These are phyloP conservation scores for Candida tropicalis DNA, from an alignment of 1,139 yeast species.

Conservation along the genomic window DNA sequence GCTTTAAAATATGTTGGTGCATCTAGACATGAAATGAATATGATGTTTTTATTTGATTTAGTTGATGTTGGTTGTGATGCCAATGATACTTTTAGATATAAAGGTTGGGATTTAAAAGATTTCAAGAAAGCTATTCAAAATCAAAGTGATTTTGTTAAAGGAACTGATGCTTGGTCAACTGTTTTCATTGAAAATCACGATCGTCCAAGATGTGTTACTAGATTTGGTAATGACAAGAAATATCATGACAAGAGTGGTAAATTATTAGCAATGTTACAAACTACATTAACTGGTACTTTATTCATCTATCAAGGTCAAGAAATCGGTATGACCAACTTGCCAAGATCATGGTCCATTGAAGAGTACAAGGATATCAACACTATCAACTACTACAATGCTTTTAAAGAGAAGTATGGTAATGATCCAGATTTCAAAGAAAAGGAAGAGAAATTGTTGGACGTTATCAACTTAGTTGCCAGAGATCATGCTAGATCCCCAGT, in stretches of 20 bases:
- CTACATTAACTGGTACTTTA: constrained; percentile 56
- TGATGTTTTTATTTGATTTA: constrained; percentile 53
- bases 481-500: constrained; percentile 63
- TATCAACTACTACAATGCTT: constrained; percentile 42
- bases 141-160: constrained; percentile 42
- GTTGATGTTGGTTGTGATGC: constrained; percentile 45
- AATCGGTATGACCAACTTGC: constrained; percentile 56
- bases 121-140: constrained; percentile 44
- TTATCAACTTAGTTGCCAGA: constrained; percentile 43
- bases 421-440: constrained; percentile 30
- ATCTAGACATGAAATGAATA: constrained; percentile 50
- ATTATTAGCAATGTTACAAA: constrained; percentile 48
- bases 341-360: constrained; percentile 46
- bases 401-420: constrained; percentile 32
- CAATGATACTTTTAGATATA: constrained; percentile 35
- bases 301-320: constrained; percentile 66
- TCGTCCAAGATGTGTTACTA: constrained; percentile 54
- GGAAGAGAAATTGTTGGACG: constrained; percentile 32
- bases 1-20: constrained; percentile 53
- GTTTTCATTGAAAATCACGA: constrained; percentile 61
- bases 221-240: constrained; percentile 50
- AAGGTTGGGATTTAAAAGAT: constrained; percentile 40
- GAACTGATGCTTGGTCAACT: constrained; percentile 60
- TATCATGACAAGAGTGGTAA: constrained; percentile 44
- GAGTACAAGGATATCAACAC: constrained; percentile 56